These are phyloP conservation scores for Entomortierella parvispora DNA, from an alignment of 192 early-diverging fungal species.

Conservation along the genomic window DNA sequence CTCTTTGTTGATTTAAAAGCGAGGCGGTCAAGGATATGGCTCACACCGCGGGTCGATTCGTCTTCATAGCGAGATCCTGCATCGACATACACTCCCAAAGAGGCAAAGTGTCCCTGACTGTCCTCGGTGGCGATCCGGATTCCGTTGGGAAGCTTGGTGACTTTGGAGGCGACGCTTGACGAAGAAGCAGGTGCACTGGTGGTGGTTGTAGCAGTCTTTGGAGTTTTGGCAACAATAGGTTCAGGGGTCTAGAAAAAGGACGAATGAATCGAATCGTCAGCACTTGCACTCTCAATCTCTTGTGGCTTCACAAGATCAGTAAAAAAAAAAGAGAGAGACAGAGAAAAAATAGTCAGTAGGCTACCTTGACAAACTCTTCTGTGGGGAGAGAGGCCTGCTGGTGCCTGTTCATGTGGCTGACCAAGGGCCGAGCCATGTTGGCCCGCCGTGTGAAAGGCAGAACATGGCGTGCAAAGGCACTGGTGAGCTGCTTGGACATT, in stretches of 20 bases:
- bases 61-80: slow-evolving; percentile 92
- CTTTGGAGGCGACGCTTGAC: slow-evolving; percentile 28
- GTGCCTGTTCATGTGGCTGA: slow-evolving; percentile 50
- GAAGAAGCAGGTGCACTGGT: neutral
- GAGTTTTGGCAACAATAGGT: neutral
- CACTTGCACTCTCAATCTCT: too few species aligned
- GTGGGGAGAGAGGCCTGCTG: slow-evolving; percentile 43
- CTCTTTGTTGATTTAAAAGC: slow-evolving; percentile 92
- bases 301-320: too few species aligned
- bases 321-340: neutral
- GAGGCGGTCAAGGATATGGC: slow-evolving; percentile 90
- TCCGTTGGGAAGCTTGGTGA: slow-evolving; percentile 92
- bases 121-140: slow-evolving; percentile 85
- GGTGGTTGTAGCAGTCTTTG: neutral
- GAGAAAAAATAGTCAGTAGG: neutral
- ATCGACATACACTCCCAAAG: slow-evolving; percentile 90
- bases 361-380: slow-evolving; percentile 44
- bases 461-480: slow-evolving; percentile 47
- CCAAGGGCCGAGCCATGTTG: slow-evolving; percentile 31
- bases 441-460: slow-evolving; percentile 45
- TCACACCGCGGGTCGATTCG: slow-evolving; percentile 70
- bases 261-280: too few species aligned
- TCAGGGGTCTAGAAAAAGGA: slow-evolving; percentile 3
- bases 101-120: slow-evolving; percentile 89
- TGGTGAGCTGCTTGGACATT: slow-evolving; percentile 47